phyloP scores from a whole-genome alignment of 2,329 filamentous ascomycete genomes.

The Aspergillus novoparasiticus region DNA sequence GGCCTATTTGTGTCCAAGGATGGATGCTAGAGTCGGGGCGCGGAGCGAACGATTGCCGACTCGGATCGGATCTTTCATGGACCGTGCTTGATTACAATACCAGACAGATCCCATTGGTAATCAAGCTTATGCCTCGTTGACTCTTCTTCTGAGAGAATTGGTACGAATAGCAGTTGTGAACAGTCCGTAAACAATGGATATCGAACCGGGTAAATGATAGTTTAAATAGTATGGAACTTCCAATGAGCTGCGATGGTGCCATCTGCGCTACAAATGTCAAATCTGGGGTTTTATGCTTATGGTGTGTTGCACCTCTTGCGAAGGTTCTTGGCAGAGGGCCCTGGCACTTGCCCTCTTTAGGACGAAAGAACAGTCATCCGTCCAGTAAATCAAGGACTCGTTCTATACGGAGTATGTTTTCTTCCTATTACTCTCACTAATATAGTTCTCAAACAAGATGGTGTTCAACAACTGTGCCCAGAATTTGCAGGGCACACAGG shows the following conservation, averaged over 20 bases:
- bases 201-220: not conserved
- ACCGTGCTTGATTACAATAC: conserved; percentile 1
- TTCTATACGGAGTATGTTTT: not conserved
- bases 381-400: too few relatives aligned
- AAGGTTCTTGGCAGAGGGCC: not conserved
- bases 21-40: not conserved
- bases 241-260: not conserved
- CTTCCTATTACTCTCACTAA: not conserved
- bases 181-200: not conserved
- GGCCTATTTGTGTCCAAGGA: not conserved
- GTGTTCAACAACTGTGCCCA: not conserved
- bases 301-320: not conserved
- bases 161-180: not conserved
- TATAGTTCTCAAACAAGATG: not conserved
- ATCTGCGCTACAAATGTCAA: not conserved
- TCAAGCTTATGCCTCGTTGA: not conserved
- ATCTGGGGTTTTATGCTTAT: not conserved
- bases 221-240: not conserved
- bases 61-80: conserved; percentile 1
- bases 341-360: not conserved
- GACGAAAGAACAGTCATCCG: not conserved
- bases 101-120: not conserved
- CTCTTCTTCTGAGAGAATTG: not conserved
- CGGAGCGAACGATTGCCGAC: conserved; percentile 4
- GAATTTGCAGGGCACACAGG: not conserved